These are phyloP conservation scores for Pterocarpus santalinus DNA, from an alignment of 306 rosid species.

Conservation along the genomic window DNA sequence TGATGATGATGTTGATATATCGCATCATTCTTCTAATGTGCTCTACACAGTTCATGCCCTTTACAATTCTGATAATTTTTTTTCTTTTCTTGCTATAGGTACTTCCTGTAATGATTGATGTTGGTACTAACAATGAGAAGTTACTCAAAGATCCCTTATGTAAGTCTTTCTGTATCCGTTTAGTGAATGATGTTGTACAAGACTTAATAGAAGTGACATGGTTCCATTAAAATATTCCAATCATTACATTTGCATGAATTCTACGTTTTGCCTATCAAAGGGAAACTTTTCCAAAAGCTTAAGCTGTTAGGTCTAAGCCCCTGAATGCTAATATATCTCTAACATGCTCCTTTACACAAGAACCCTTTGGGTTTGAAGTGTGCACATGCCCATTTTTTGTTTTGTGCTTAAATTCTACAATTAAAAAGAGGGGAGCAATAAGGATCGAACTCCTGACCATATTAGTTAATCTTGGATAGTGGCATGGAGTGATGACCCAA, in stretches of 20 bases:
- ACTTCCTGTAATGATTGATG: conserved; percentile 99
- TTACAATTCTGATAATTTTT: conserved; percentile 14
- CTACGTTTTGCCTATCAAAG: neutral
- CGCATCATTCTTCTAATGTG: conserved; percentile 12
- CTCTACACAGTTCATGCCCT: neutral
- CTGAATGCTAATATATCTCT: too few relatives aligned
- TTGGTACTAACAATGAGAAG: conserved; percentile 93
- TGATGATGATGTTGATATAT: neutral
- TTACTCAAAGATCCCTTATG: conserved; percentile 84
- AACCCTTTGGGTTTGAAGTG: too few relatives aligned
- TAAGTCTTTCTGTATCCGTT: conserved; percentile 58
- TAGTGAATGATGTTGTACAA: conserved; percentile 22
- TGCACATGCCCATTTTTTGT: too few relatives aligned
- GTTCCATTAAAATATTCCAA: conserved; percentile 18
- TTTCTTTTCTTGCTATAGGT: conserved; percentile 58
- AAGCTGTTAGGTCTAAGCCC: too few relatives aligned
- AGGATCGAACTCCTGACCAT: too few relatives aligned
- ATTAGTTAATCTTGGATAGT: too few relatives aligned
- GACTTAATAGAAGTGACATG: conserved; percentile 10
- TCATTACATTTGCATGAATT: conserved; percentile 30
- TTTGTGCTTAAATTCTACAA: too few relatives aligned
- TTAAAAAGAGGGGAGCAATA: too few relatives aligned
- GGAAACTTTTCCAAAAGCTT: too few relatives aligned
- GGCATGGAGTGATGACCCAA: too few relatives aligned
- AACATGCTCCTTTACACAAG: too few relatives aligned